A percentile compares a stretch with the other conserved stretches of the same genome.
Evolutionary conservation across 2,329 filamentous ascomycete genomes (phyloP).

Genomic region (Gnomoniopsis sp.): DNA sequence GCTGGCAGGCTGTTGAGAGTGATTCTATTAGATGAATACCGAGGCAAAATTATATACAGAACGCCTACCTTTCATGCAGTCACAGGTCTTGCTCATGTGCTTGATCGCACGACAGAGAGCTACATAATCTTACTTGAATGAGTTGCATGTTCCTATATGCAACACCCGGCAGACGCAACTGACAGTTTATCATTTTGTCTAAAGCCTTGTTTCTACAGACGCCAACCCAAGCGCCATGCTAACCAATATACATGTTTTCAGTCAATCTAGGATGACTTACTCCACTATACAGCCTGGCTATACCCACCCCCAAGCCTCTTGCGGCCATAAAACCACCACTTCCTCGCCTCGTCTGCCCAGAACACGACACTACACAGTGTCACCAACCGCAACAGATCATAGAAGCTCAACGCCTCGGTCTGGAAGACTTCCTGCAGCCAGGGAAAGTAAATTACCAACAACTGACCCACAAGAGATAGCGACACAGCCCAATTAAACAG

Average conservation of each 20-base stretch:
- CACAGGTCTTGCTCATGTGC: too few species aligned
- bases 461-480: slow-evolving; percentile 78
- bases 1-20: too few species aligned
- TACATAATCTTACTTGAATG: too few species aligned
- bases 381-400: slow-evolving; percentile 71
- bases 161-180: too few species aligned
- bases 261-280: neutral
- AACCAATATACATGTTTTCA: neutral
- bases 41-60: too few species aligned
- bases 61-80: too few species aligned
- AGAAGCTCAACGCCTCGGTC: slow-evolving; percentile 75
- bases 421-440: slow-evolving; percentile 94
- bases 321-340: slow-evolving; percentile 66
- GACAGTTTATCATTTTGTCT: neutral
- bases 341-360: slow-evolving; percentile 89
- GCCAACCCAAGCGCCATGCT: slow-evolving; percentile 4
- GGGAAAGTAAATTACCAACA: slow-evolving; percentile 91
- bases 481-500: slow-evolving; percentile 97
- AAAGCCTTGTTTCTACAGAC: slow-evolving; percentile 14
- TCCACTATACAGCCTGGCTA: slow-evolving; percentile 58
- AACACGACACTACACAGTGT: slow-evolving; percentile 84
- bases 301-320: slow-evolving; percentile 58
- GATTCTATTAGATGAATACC: too few species aligned
- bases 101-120: too few species aligned
- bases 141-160: neutral